Evolutionary conservation across 192 early-diverging fungal genomes (phyloP), one percentile per base, ranked within the genome.

Genomic region (Spizellomyces sp.): DNA sequence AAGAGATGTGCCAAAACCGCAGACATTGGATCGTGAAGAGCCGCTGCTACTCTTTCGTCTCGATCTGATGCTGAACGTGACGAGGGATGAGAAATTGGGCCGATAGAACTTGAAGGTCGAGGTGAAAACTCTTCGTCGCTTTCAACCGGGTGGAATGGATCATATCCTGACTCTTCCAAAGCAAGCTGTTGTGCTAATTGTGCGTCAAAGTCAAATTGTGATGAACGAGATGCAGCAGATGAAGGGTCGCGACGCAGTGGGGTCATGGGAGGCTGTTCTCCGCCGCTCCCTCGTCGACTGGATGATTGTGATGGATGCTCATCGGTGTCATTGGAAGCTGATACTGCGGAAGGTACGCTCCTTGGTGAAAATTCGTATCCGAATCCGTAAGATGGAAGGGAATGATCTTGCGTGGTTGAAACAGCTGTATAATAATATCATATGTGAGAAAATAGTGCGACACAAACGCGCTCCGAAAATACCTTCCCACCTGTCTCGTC

Each of bases 1-100:
- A 61, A 42, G n/a, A 61, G 22, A 22, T 61, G 59, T 27, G 59
- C 19, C 15, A 61, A 22, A 14, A 61, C 59, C 59, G 59, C 59
- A 12, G 59, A 61, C 59, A 61, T 61, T 12, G 59, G 59, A 61
- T 61, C 22, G 22, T 27, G 41, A 12, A 61, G 41, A 12, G 59
- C 21, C 1, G 12, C 21, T 22, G 59, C 12, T 12, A 42, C 19
- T 12, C 21, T 12, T 61, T 42, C 14, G 14, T 19, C 21, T 19
- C 21, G 41, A 19, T 14, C 41, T 27, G 21, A 27, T 61, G 59
- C 15, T 12, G 59, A 61, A 61, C 21, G 41, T 22, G 21, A 42
- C 14, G 12, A 22, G 21, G 12, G n/a, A 27, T 22, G n/a, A 19
- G 4, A 4, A 19, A 61, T 2, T 2, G 14, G 12, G 22, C 59